These are phyloP conservation scores for Suillus subaureus DNA, from an alignment of 768 basidiomycete genomes.

Conservation along the genomic window DNA sequence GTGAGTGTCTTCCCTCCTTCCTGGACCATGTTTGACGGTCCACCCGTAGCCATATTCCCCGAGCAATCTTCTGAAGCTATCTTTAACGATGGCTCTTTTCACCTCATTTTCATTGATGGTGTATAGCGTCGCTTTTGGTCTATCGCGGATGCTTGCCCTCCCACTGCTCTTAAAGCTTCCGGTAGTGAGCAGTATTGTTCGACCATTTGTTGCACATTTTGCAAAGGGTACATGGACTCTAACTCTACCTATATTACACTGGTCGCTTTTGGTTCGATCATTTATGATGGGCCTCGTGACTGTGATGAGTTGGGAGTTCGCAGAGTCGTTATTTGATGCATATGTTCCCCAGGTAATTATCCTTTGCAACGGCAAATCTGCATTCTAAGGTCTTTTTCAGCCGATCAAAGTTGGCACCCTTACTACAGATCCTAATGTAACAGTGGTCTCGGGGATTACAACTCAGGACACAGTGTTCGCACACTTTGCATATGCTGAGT, in stretches of 20 bases:
- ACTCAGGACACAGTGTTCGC: constrained; percentile 54
- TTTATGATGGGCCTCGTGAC: constrained; percentile 57
- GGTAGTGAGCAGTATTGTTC: constrained; percentile 48
- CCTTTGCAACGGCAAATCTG: neutral
- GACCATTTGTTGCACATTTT: constrained; percentile 68
- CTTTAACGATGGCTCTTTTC: constrained; percentile 45
- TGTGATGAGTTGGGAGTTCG: constrained; percentile 61
- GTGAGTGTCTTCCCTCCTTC: constrained; percentile 16
- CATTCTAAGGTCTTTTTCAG: constrained; percentile 32
- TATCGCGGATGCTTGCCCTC: constrained; percentile 46
- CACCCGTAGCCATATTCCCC: constrained; percentile 23
- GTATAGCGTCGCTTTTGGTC: constrained; percentile 48
- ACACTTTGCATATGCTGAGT: constrained; percentile 69
- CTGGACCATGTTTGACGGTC: neutral
- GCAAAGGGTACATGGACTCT: constrained; percentile 57
- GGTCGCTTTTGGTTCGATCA: constrained; percentile 46
- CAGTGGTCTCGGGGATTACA: constrained; percentile 64
- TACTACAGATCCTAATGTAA: constrained; percentile 54
- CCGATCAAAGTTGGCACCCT: constrained; percentile 46
- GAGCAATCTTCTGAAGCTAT: constrained; percentile 19
- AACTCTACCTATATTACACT: constrained; percentile 48
- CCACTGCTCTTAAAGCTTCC: constrained; percentile 61
- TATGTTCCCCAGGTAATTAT: constrained; percentile 55
- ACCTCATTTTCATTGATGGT: constrained; percentile 38
- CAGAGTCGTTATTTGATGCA: constrained; percentile 60